Percentiles rank a stretch among this genome's conserved stretches.
These are phyloP conservation scores for Penicillium sp. DNA, from an alignment of 2,329 filamentous ascomycete genomes.

Conservation along the genomic window DNA sequence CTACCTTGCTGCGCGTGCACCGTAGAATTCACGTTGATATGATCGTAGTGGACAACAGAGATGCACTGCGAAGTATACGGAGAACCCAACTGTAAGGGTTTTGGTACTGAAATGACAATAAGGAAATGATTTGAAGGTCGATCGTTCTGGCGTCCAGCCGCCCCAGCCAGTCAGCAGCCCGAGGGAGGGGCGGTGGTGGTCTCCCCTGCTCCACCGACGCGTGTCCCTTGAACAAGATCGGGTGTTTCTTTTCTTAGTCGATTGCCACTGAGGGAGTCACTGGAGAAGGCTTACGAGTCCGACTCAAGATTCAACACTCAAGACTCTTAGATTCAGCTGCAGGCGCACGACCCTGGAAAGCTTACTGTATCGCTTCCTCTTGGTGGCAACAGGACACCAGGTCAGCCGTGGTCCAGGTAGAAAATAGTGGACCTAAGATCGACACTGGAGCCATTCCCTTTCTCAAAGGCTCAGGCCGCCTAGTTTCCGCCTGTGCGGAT, in stretches of 20 bases:
- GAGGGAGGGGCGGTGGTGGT: slow-evolving; percentile 12
- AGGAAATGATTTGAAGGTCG: slow-evolving; percentile 23
- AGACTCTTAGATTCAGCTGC: not conserved
- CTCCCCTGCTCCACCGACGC: slow-evolving; percentile 21
- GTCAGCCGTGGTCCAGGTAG: slow-evolving; percentile 8
- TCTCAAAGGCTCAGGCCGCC: slow-evolving; percentile 8
- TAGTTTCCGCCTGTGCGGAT: not conserved
- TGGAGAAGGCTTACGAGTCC: not conserved
- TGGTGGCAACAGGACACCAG: slow-evolving; percentile 8
- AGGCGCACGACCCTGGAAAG: slow-evolving; percentile 12
- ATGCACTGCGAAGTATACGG: not conserved
- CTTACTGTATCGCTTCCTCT: slow-evolving; percentile 6
- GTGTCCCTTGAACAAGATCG: slow-evolving; percentile 12
- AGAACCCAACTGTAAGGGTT: not conserved
- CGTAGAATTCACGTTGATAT: not conserved
- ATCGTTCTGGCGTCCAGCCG: slow-evolving; percentile 18
- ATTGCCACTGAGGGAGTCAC: not conserved
- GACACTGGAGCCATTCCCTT: slow-evolving; percentile 14
- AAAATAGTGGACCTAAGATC: slow-evolving; percentile 18
- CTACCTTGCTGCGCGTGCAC: not conserved
- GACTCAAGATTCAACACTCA: too few relatives aligned
- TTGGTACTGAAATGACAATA: not conserved
- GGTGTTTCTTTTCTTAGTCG: not conserved
- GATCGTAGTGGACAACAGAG: not conserved
- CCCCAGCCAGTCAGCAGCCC: slow-evolving; percentile 13